These are phyloP conservation scores for Lactifluus echinatus DNA, from an alignment of 768 basidiomycete genomes.

Conservation along the genomic window DNA sequence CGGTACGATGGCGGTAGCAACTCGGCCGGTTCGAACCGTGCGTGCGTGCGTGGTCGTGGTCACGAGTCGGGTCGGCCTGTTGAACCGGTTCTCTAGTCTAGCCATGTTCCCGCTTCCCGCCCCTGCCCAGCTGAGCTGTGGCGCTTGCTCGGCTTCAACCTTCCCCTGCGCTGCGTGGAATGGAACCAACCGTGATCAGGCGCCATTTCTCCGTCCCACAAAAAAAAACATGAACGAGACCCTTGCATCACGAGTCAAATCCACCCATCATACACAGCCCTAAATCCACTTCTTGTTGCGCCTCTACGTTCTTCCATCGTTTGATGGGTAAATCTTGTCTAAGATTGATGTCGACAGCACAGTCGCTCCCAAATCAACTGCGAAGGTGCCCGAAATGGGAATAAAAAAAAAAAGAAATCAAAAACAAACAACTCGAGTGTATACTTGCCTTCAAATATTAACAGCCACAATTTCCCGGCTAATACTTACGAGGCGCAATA, in stretches of 20 bases:
- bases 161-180: not conserved
- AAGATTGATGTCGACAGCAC: not conserved
- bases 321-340: slow-evolving; percentile 1
- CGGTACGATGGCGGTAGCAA: too few relatives aligned
- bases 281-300: not conserved
- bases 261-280: slow-evolving; percentile 8
- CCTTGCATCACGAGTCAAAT: slow-evolving; percentile 8
- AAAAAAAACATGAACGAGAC: not conserved
- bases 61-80: too few relatives aligned
- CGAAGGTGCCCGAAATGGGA: not conserved
- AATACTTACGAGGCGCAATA: slow-evolving; percentile 14
- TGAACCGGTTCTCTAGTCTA: not conserved
- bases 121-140: not conserved
- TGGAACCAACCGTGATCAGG: not conserved
- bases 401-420: not conserved
- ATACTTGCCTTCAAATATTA: slow-evolving; percentile 17
- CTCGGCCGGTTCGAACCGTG: slow-evolving; percentile 2
- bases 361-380: not conserved
- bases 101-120: not conserved
- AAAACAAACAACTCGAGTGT: slow-evolving; percentile 9
- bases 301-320: not conserved
- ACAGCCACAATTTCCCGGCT: slow-evolving; percentile 2
- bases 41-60: too few relatives aligned
- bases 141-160: not conserved
- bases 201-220: not conserved